A percentile compares a stretch with the other conserved stretches of the same genome.
phyloP scores from a whole-genome alignment of 306 rosid genomes.

The Canavalia ensiformis region DNA sequence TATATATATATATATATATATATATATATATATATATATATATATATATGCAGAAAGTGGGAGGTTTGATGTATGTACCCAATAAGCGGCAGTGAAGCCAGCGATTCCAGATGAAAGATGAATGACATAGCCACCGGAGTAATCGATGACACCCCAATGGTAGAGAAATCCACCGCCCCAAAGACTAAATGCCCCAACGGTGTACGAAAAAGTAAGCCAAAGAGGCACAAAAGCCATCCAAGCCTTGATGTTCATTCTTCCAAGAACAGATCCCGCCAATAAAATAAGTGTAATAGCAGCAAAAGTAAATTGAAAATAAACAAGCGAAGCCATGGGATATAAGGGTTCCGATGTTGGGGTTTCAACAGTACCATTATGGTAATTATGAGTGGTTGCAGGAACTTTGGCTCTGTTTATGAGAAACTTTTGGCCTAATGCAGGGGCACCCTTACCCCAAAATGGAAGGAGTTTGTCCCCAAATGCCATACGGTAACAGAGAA shows the following conservation, averaged over 20 bases:
- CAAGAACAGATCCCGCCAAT: constrained; percentile 54
- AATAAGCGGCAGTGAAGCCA: constrained; percentile 54
- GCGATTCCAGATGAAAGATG: constrained; percentile 62
- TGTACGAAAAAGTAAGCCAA: constrained; percentile 56
- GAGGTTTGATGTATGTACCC: background rate
- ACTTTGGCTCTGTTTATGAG: constrained; percentile 30
- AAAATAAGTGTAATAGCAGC: constrained; percentile 51
- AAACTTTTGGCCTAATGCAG: constrained; percentile 53
- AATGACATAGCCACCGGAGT: constrained; percentile 58
- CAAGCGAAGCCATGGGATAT: constrained; percentile 53
- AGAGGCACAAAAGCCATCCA: constrained; percentile 61
- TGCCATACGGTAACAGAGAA: constrained; percentile 54
- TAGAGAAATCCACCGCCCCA: constrained; percentile 66
- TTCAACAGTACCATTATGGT: background rate
- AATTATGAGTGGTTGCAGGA: constrained; percentile 27
- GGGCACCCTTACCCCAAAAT: constrained; percentile 60
- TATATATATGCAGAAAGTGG: background rate
- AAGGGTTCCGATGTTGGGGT: background rate
- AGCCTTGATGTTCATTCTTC: constrained; percentile 56
- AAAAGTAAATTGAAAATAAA: constrained; percentile 56
- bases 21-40: too few species aligned
- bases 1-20: too few species aligned
- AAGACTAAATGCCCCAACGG: constrained; percentile 54
- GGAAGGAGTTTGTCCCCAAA: constrained; percentile 55
- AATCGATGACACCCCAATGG: constrained; percentile 64